phyloP scores from a whole-genome alignment of 1,284 basidiomycete genomes.

The Microbotryum silenes-acaulis region DNA sequence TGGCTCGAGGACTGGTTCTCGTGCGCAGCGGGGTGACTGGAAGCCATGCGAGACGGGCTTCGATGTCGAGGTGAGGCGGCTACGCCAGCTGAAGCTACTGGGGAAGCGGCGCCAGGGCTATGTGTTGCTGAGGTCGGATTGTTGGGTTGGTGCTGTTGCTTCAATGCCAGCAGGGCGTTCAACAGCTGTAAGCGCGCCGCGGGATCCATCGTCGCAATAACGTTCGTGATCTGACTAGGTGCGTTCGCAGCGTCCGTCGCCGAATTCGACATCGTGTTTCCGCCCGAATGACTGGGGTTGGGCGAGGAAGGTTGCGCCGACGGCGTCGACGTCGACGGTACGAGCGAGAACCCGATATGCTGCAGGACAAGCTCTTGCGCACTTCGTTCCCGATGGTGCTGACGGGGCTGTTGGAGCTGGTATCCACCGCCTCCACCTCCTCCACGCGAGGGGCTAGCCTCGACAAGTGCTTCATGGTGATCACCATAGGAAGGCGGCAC shows the following conservation, averaged over 20 bases:
- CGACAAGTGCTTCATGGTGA: too few species aligned
- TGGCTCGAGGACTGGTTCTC: too few species aligned
- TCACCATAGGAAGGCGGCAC: too few species aligned
- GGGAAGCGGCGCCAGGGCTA: too few species aligned
- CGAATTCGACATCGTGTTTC: neutral
- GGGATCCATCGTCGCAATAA: neutral
- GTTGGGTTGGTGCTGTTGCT: neutral
- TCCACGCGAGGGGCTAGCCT: too few species aligned
- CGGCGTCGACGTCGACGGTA: neutral
- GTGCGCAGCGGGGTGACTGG: too few species aligned
- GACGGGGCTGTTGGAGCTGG: neutral
- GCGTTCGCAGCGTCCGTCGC: neutral
- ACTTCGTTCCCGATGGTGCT: constrained; percentile 1
- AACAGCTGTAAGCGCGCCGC: neutral
- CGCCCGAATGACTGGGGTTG: neutral
- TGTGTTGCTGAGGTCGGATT: neutral
- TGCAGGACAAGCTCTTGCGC: neutral
- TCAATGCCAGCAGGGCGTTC: constrained; percentile 1
- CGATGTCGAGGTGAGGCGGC: too few species aligned
- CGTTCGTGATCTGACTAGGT: neutral
- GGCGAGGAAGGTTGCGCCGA: neutral
- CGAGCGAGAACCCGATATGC: neutral
- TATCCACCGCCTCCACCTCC: too few species aligned
- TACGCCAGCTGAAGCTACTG: too few species aligned
- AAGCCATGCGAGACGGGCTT: too few species aligned